phyloP scores from a whole-genome alignment of 257 asterid genomes.

The Solanum arcanum region DNA sequence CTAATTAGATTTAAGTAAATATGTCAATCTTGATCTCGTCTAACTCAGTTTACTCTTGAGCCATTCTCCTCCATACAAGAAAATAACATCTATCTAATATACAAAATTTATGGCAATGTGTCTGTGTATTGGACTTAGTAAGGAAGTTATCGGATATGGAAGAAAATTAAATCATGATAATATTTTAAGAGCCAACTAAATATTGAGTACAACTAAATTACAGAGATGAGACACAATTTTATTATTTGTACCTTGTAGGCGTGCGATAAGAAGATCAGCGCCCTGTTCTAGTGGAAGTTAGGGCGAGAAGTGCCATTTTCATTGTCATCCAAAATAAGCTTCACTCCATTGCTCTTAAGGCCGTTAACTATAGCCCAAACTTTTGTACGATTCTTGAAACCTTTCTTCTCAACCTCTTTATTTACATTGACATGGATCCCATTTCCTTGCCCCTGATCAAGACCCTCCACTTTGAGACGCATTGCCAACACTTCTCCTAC shows the following conservation, averaged over 20 bases:
- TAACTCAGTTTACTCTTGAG: too few relatives aligned
- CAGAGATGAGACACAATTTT: background rate
- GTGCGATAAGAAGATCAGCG: background rate
- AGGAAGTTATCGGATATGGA: background rate
- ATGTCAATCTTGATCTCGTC: background rate
- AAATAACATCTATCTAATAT: background rate
- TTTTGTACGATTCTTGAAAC: constrained; percentile 58
- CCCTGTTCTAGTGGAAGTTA: background rate
- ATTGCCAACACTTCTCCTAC: constrained; percentile 89
- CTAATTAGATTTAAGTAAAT: background rate
- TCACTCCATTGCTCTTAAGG: constrained; percentile 50
- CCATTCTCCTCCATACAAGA: background rate
- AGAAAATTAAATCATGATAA: background rate
- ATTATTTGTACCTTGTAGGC: background rate
- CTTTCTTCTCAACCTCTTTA: constrained; percentile 74
- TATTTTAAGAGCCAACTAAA: background rate
- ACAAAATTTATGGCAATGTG: background rate
- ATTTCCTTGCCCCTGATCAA: constrained; percentile 65
- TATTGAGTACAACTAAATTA: background rate
- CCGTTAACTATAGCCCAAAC: constrained; percentile 64
- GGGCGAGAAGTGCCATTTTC: constrained; percentile 8
- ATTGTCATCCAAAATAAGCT: constrained; percentile 44
- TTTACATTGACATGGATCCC: constrained; percentile 62
- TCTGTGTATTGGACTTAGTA: background rate
- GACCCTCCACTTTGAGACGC: constrained; percentile 79